Percentiles rank a stretch among this genome's conserved stretches.
Evolutionary conservation across 106 monocot species (phyloP).

Genomic region (Dendrobium catenatum): DNA sequence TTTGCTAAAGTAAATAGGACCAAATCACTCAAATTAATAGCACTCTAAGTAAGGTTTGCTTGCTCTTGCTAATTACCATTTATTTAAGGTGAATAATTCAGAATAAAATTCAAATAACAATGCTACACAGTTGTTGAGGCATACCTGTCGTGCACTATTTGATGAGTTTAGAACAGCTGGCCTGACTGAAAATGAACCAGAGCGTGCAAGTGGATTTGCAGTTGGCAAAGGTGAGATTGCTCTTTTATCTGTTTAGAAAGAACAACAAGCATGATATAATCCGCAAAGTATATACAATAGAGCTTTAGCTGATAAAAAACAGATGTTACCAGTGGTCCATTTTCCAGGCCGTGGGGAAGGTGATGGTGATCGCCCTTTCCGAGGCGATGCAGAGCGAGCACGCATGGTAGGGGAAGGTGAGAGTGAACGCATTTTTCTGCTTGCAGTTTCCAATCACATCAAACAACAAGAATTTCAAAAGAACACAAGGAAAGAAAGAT

Average conservation of each 20-base stretch:
- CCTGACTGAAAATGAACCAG: slow-evolving; percentile 52
- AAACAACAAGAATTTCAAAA: neutral
- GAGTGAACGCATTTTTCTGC: slow-evolving; percentile 40
- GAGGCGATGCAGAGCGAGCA: slow-evolving; percentile 51
- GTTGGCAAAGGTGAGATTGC: slow-evolving; percentile 40
- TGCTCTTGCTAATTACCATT: neutral
- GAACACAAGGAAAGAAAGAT: neutral
- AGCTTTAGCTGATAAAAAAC: slow-evolving; percentile 1
- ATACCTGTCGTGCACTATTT: slow-evolving; percentile 42
- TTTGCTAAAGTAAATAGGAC: neutral
- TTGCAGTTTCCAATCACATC: slow-evolving; percentile 2
- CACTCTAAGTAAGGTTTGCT: neutral
- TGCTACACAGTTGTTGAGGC: neutral
- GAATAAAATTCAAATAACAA: neutral
- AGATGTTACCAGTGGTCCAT: slow-evolving; percentile 18
- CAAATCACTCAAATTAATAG: neutral
- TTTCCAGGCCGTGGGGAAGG: slow-evolving; percentile 36
- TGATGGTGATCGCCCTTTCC: slow-evolving; percentile 31
- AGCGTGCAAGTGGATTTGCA: slow-evolving; percentile 35
- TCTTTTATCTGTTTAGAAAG: slow-evolving; percentile 38
- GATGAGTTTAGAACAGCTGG: slow-evolving; percentile 36
- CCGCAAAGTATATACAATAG: neutral
- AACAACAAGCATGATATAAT: slow-evolving; percentile 1
- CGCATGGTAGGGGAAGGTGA: slow-evolving; percentile 29
- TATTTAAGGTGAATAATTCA: neutral